Evolutionary conservation across 192 early-diverging fungal genomes (phyloP), one percentile per base, ranked within the genome.

Genomic region (Linderina pennispora): DNA sequence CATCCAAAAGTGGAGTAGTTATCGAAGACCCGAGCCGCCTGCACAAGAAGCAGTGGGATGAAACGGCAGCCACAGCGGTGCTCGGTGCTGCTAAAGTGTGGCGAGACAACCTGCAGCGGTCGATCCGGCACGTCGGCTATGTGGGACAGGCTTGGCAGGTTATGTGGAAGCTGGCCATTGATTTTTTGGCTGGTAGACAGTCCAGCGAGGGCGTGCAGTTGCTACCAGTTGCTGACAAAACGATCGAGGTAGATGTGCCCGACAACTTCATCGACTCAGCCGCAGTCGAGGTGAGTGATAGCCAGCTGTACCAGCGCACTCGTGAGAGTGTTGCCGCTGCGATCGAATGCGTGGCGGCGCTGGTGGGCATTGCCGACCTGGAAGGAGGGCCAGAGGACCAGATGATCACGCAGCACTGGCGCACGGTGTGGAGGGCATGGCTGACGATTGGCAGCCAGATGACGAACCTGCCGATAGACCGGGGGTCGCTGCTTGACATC

Each of bases 1-100:
- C 55, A 8, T 44, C 22, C 20, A 25, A 32, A 14, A 74, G 70
- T 40, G 70, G 70, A 9, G 55, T 74, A 31, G 41, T 56, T 7
- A 45, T 50, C 2, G 70, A 74, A 52, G 64, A 74, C 31, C 70
- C 70, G 2, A 40, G 31, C 2, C 36, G 58, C 23, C 59, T 74
- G 8, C 23, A 34, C 3, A 24, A 26, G 10, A 40, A 36, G 23
- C 70, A 74, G 45, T 74, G 70, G 70, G 70, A 73, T 33, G 70
- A 74, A 52, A 53, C 62, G 5, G 57, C 48, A 6, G 55, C 62
- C 1, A 65, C 63, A 0, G 54, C 63, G 25, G 18, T 65, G 34
- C 62, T 39, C 31, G 69, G 69, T 8, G 48, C 51, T 1, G 62
- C 51, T 1, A 51, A 35, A 6, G 26, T 40, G 8, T 73, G 69